Conservation (phyloP, 768 basidiomycete genomes). For the Omphalotus guepiniiformis region DNA sequence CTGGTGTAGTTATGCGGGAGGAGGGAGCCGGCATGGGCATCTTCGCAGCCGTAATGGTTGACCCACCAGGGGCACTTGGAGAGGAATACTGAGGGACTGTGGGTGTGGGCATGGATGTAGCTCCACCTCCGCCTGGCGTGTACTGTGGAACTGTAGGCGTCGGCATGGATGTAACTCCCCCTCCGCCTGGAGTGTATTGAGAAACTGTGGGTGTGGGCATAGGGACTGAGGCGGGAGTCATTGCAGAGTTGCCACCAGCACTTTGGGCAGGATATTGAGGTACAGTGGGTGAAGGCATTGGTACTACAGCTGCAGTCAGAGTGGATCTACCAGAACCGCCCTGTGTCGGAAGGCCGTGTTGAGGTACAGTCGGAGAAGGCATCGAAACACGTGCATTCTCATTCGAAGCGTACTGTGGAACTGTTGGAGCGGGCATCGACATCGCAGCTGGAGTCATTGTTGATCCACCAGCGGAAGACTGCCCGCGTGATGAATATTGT, state of each 20-base stretch:
- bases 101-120: background rate
- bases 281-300: conserved; percentile 4
- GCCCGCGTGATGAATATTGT: too few relatives aligned
- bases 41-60: background rate
- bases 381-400: too few relatives aligned
- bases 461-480: background rate
- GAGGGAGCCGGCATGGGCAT: background rate
- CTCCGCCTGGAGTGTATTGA: background rate
- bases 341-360: too few relatives aligned
- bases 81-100: conserved; percentile 3
- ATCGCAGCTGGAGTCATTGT: background rate
- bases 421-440: too few relatives aligned
- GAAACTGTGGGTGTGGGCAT: conserved; percentile 1
- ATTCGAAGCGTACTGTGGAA: too few relatives aligned
- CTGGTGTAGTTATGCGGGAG: too few relatives aligned
- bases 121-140: background rate
- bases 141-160: background rate
- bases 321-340: too few relatives aligned
- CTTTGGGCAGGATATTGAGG: background rate
- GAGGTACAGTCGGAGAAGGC: background rate
- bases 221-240: background rate
- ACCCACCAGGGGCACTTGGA: background rate
- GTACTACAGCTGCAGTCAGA: background rate
- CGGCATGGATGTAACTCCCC: background rate
- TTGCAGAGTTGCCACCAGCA: background rate